These are phyloP conservation scores for Paratinospora sagittata DNA, from an alignment of 164 flowering plant genomes.

Conservation along the genomic window DNA sequence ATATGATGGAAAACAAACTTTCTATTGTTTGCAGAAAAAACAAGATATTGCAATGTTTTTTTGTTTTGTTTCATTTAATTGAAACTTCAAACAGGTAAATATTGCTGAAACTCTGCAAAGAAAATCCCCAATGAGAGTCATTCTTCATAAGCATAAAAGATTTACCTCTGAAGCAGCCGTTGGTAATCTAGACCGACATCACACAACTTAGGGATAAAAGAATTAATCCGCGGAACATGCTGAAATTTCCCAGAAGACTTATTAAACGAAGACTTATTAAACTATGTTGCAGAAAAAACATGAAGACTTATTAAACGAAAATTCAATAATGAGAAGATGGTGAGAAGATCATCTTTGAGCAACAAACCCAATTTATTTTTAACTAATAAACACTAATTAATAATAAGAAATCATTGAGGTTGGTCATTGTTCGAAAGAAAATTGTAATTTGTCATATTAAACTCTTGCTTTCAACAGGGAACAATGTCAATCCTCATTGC, in stretches of 20 bases:
- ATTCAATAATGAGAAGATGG: neutral
- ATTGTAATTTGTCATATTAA: neutral
- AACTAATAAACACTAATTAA: neutral
- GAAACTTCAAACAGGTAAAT: neutral
- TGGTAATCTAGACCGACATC: conserved; percentile 82
- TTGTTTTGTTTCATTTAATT: neutral
- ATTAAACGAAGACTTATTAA: too few relatives aligned
- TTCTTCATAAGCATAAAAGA: neutral
- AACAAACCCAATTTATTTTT: neutral
- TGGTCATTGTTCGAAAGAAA: neutral
- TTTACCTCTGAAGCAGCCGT: conserved; percentile 80
- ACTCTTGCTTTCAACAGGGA: neutral
- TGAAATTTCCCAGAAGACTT: conserved; percentile 25
- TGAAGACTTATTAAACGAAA: too few relatives aligned
- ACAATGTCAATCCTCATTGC: neutral
- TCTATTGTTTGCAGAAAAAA: neutral
- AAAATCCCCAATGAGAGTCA: neutral
- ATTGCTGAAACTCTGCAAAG: neutral
- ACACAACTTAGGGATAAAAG: conserved; percentile 55
- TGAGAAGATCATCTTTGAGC: neutral
- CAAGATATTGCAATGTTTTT: neutral
- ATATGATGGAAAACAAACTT: neutral
- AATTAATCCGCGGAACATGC: conserved; percentile 78
- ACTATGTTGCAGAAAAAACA: too few relatives aligned
- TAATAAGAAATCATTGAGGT: neutral